Percentiles rank a stretch among this genome's conserved stretches.
Conservation (phyloP, 768 basidiomycete genomes). For the Imleria badia region DNA sequence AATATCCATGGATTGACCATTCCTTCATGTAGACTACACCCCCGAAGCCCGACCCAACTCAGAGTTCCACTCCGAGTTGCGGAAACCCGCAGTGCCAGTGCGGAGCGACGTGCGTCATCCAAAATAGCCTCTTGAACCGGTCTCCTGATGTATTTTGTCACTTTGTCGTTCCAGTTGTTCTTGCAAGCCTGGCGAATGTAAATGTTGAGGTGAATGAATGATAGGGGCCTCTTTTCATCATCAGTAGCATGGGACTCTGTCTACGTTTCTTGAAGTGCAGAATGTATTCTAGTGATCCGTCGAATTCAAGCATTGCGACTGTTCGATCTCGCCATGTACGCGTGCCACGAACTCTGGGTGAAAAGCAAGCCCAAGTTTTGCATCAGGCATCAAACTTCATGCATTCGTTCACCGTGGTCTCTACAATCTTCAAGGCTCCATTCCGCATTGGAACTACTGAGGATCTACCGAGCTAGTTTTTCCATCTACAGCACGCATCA, state of each 20-base stretch:
- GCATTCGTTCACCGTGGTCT: not conserved
- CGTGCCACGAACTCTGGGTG: too few relatives aligned
- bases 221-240: not conserved
- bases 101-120: conserved; percentile 13
- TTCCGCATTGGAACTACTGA: not conserved
- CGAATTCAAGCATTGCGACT: not conserved
- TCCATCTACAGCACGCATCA: conserved; percentile 27
- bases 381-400: not conserved
- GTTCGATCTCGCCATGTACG: too few relatives aligned
- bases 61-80: conserved; percentile 10
- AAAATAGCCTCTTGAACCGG: too few relatives aligned
- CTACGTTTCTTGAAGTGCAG: not conserved
- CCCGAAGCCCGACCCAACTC: not conserved
- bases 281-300: not conserved
- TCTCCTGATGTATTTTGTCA: not conserved
- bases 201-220: not conserved
- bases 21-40: conserved; percentile 3
- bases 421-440: not conserved
- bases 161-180: conserved; percentile 2
- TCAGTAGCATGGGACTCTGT: not conserved
- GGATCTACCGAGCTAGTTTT: conserved; percentile 20
- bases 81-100: conserved; percentile 19
- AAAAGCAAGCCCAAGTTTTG: not conserved
- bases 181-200: conserved; percentile 19
- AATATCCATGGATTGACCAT: not conserved